Evolutionary conservation across 2,329 filamentous ascomycete species (phyloP).

Genomic region (Teratosphaeria zuluensis): DNA sequence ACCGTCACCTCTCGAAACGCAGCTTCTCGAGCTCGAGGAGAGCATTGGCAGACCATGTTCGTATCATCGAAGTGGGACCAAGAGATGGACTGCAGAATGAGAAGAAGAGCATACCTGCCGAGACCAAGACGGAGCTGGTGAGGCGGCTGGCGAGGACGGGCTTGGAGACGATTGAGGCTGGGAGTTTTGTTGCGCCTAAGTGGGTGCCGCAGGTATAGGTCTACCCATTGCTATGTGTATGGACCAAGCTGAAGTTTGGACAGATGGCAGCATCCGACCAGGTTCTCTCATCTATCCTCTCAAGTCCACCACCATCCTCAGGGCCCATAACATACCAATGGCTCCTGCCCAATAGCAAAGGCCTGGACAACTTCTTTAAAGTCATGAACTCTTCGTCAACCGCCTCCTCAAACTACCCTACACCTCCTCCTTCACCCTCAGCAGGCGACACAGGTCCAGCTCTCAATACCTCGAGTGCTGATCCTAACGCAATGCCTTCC

Average conservation of each 20-base stretch:
- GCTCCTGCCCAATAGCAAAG: conserved; percentile 68
- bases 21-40: conserved; percentile 17
- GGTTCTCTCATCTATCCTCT: conserved; percentile 52
- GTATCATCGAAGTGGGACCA: conserved; percentile 70
- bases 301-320: conserved; percentile 41
- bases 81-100: conserved; percentile 84
- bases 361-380: conserved; percentile 53
- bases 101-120: conserved; percentile 58
- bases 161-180: conserved; percentile 65
- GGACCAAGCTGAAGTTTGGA: neutral
- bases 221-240: neutral
- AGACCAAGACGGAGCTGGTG: conserved; percentile 69
- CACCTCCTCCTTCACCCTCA: neutral
- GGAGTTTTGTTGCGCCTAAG: conserved; percentile 74
- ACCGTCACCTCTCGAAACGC: conserved; percentile 8
- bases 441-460: conserved; percentile 27
- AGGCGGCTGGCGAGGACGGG: conserved; percentile 59
- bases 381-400: conserved; percentile 35
- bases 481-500: conserved; percentile 34
- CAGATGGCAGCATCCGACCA: conserved; percentile 72
- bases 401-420: conserved; percentile 13
- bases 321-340: conserved; percentile 63
- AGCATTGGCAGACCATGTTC: conserved; percentile 33
- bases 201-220: conserved; percentile 65
- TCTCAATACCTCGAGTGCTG: conserved; percentile 32